Evolutionary conservation across 768 basidiomycete genomes (phyloP).

Genomic region (Rhodosporidiobolus sp.): DNA sequence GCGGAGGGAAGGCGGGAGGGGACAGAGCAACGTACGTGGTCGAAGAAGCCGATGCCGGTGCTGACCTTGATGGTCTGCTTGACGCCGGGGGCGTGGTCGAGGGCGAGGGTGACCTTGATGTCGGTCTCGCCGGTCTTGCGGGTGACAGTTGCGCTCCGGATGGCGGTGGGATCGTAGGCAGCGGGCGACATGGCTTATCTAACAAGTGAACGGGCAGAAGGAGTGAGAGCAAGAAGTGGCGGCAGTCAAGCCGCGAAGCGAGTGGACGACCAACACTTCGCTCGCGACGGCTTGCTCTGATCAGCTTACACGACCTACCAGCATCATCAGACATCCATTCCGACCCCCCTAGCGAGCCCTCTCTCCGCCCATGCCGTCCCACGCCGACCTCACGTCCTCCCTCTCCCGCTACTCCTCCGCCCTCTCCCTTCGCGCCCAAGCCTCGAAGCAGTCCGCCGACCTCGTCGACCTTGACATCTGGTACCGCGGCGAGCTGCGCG

Average conservation of each 20-base stretch:
- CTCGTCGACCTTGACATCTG: constrained; percentile 27
- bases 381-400: constrained; percentile 1
- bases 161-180: constrained; percentile 15
- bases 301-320: no score
- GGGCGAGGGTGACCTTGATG: constrained; percentile 73
- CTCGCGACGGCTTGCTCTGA: no score
- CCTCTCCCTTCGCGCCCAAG: not conserved
- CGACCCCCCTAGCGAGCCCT: no score
- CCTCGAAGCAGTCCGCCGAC: not conserved
- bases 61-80: constrained; percentile 75
- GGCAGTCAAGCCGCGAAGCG: no score
- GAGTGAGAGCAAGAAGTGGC: no score
- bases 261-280: no score
- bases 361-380: constrained; percentile 6
- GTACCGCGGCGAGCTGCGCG: constrained; percentile 16
- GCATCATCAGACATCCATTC: no score
- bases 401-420: constrained; percentile 6
- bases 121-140: constrained; percentile 64
- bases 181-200: not conserved
- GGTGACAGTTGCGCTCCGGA: constrained; percentile 39
- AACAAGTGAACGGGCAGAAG: no score
- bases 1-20: not conserved
- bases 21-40: constrained; percentile 65
- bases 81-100: constrained; percentile 70
- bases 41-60: constrained; percentile 97